Base-by-base conservation (phyloP, 306 rosid genomes). In the Inga laurina region DNA sequence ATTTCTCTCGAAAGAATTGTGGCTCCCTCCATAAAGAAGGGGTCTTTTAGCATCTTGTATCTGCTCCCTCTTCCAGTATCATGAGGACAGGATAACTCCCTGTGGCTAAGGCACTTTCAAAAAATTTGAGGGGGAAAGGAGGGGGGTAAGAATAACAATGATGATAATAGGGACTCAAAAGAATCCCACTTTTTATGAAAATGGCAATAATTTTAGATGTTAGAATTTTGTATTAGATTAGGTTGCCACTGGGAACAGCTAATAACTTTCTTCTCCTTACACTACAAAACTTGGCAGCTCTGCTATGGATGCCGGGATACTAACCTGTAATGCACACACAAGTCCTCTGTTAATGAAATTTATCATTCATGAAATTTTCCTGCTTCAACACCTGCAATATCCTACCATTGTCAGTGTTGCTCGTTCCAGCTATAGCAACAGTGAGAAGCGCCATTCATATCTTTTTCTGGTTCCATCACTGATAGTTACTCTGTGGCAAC, bases 201-300 rank as follows among this genome's bases (percentile, higher is more conserved):
- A 80, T 79, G 62, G 73, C 22, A 86, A 87, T 24, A 62, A 59
- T 62, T 81, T 84, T 90, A 90, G 91, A 89, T 62, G 89, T 90
- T 87, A 91, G 92, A 66, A 10, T 79, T 59, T 59, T 83, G 83
- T 84, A 77, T 81, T 81, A 84, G 72, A 86, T 86, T 75, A 90
- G 80, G 73, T 78, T 86, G 84, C 84, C 79, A 77, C 67, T 22
- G 83, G 83, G 83, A 84, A 89, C 85, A 72, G 82, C 79, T 56
- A 80, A 65, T 76, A 80, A 56, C 85, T 74, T 66, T 16, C 66
- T 77, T 89, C 90, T 82, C 84, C 84, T 82, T 80, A 79, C 83
- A 81, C 93, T 90, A 88, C 95, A 93, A 87, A 93, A 90, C 86
- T 90, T 85, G 82, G 91, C 86, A 83, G 90, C 89, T 88, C 72